phyloP scores from a whole-genome alignment of 2,329 filamentous ascomycete genomes.

The Acrocalymma vagum region DNA sequence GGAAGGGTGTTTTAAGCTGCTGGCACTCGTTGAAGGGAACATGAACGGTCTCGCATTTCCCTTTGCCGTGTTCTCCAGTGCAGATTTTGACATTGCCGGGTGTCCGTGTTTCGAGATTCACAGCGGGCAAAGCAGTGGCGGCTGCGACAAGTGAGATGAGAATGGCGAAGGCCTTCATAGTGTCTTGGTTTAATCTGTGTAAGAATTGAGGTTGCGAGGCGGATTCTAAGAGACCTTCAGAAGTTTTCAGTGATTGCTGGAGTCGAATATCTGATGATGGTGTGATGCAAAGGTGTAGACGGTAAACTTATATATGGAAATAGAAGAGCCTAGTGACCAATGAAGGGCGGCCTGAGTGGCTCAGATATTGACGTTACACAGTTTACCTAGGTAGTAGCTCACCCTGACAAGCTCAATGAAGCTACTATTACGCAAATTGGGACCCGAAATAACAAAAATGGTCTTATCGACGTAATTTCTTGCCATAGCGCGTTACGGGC shows the following conservation, averaged over 20 bases:
- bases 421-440: too few species aligned
- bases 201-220: neutral
- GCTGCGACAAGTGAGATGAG: constrained; percentile 18
- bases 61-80: constrained; percentile 19
- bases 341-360: constrained; percentile 4
- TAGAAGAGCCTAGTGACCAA: neutral
- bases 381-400: too few species aligned
- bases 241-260: too few species aligned
- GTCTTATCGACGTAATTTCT: too few species aligned
- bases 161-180: constrained; percentile 22
- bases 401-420: too few species aligned
- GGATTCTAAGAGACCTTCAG: too few species aligned
- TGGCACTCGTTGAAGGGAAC: constrained; percentile 17
- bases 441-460: too few species aligned
- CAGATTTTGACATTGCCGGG: constrained; percentile 17
- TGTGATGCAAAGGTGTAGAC: constrained; percentile 1
- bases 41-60: constrained; percentile 11
- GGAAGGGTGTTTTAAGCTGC: constrained; percentile 7
- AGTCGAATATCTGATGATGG: too few species aligned
- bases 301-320: neutral
- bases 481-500: too few species aligned
- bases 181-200: constrained; percentile 6
- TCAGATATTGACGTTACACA: constrained; percentile 2
- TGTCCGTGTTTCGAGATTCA: constrained; percentile 8
- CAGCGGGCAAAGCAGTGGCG: constrained; percentile 16